Percentiles rank a stretch among this genome's conserved stretches.
phyloP scores from a whole-genome alignment of 371 early-diverging fungal genomes.

The Lichtheimia ramosa region DNA sequence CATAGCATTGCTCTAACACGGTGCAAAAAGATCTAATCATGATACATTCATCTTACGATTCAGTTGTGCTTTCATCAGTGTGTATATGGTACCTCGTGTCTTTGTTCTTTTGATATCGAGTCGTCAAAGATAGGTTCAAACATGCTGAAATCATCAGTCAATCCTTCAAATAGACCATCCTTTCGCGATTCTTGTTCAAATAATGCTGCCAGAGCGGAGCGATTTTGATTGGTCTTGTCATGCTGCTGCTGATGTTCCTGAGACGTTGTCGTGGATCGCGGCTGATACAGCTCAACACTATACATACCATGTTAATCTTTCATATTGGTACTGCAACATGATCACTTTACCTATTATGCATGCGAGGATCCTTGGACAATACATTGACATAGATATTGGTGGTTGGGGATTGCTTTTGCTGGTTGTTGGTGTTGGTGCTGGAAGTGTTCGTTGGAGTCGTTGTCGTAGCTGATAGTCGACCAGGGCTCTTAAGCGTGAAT shows the following conservation, averaged over 20 bases:
- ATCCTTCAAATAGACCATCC: background rate
- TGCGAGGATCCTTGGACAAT: conserved; percentile 25
- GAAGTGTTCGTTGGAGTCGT: background rate
- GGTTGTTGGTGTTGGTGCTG: background rate
- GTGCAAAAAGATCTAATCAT: conserved; percentile 31
- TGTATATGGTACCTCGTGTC: conserved; percentile 4
- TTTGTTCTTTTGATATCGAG: conserved; percentile 1
- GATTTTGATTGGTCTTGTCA: no score
- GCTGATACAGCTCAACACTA: no score
- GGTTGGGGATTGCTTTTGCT: conserved; percentile 46
- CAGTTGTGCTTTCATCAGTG: background rate
- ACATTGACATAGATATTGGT: conserved; percentile 45
- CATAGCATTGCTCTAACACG: conserved; percentile 37
- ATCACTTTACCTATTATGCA: conserved; percentile 9
- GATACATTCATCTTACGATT: background rate
- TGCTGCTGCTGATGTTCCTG: no score
- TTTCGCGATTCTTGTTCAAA: background rate
- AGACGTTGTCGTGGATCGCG: no score
- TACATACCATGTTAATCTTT: no score
- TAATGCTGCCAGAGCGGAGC: no score
- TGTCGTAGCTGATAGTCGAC: conserved; percentile 6
- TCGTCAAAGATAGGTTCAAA: conserved; percentile 12
- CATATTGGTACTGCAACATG: no score
- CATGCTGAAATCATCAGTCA: conserved; percentile 7
- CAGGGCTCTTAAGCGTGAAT: conserved; percentile 24